Evolutionary conservation across 805 yeast genomes (phyloP), one percentile per base, ranked within the genome.

Genomic region (Saccharomycopsis sp.): DNA sequence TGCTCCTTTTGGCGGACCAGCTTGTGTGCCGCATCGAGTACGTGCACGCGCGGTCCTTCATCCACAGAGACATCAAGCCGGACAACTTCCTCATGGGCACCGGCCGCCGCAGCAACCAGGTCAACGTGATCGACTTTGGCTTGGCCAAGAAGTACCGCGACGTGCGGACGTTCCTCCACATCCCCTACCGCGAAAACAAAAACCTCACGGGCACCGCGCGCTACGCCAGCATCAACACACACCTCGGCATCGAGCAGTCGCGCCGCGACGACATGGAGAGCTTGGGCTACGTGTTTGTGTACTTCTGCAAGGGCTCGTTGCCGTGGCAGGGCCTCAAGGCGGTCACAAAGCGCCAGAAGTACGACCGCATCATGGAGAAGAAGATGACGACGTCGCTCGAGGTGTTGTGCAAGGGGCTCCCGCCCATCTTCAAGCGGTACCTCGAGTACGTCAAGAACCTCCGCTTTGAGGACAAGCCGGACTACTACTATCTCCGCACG

Each of bases 291-390:
- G 97, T 92, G 56, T 79, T 94, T 66, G 89, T 92, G 65, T 92
- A 92, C 74, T 94, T 92, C 70, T 87, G 96, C 72, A 83, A 96
- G 59, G 98, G 99, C 50, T 87, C 96, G 16, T 81, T 92, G 67
- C 99, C 99, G 56, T 92, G 99, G 99, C 99, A 92, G 74, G 99
- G 99, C 2, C 80, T 92, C 67, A 91, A 91, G 73, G 99, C 98
- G 46, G 94, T 92, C 24, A 90, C 97, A 15, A 92, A 92, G 75
- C 89, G 96, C 75, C 97, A 92, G 72, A 92, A 94, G 74, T 92
- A 92, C 73, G 97, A 92, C 74, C 82, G 97, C 62, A 94, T 92
- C 66, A 85, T 92, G 84, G 97, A 92, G 71, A 89, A 89, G 77
- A 92, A 92, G 73, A 83, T 91, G 83, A 83, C 95, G 53, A 89